Percentiles rank a stretch among this genome's conserved stretches.
Evolutionary conservation across 2,329 filamentous ascomycete genomes (phyloP).

Genomic region (Cladophialophora immunda): DNA sequence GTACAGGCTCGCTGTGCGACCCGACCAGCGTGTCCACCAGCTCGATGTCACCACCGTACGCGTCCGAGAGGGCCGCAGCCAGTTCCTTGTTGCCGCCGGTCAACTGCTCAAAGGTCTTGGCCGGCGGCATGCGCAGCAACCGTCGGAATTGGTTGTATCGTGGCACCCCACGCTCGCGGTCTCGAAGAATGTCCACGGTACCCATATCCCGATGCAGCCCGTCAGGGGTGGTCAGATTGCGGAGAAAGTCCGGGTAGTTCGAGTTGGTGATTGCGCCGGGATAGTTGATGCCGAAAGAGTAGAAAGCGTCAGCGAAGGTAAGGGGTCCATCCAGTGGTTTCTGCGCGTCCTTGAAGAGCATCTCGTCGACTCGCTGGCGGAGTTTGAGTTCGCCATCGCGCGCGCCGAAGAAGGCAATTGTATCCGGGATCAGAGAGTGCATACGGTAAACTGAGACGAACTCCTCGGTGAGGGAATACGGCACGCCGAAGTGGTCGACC

Average conservation of each 20-base stretch:
- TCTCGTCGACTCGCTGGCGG: conserved; percentile 30
- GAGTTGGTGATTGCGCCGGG: conserved; percentile 57
- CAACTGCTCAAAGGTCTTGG: conserved; percentile 51
- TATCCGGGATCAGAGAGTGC: conserved; percentile 52
- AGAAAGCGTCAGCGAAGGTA: conserved; percentile 51
- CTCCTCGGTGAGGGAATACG: conserved; percentile 55
- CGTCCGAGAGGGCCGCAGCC: conserved; percentile 48
- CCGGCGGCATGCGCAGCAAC: conserved; percentile 48
- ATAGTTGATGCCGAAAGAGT: conserved; percentile 59
- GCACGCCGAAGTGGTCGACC: conserved; percentile 49
- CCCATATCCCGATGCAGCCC: conserved; percentile 49
- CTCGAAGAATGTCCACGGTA: conserved; percentile 46
- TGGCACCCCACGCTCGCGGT: conserved; percentile 29
- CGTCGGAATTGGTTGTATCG: conserved; percentile 51
- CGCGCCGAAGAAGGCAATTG: conserved; percentile 49
- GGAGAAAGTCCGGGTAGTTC: conserved; percentile 53
- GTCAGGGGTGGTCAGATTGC: conserved; percentile 53
- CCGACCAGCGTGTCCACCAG: conserved; percentile 55
- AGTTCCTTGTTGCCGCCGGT: conserved; percentile 51
- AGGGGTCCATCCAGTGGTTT: conserved; percentile 30
- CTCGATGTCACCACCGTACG: conserved; percentile 53
- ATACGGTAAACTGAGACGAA: conserved; percentile 57
- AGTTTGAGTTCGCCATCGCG: conserved; percentile 44
- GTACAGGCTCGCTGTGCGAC: conserved; percentile 53
- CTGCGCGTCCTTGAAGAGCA: conserved; percentile 23